Evolutionary conservation across 352 stramenopile genomes (phyloP), one percentile per base, ranked within the genome.

Genomic region (Pythium vanterpoolii): DNA sequence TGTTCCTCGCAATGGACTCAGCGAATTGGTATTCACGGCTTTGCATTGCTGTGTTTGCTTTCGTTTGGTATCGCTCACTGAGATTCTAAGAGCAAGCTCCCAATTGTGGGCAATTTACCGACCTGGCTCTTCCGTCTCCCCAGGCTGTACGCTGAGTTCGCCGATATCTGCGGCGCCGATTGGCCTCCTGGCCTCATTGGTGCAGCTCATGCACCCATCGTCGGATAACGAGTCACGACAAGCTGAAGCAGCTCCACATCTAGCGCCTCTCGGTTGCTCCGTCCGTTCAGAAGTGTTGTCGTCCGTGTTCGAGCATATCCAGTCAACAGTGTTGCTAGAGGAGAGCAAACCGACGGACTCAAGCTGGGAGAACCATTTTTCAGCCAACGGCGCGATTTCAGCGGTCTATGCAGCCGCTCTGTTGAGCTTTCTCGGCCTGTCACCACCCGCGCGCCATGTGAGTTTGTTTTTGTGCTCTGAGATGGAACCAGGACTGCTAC

Each of bases 71-170:
- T 24, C 27, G 23, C 61, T 16, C 43, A 3, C 21, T 8, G 39
- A 42, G 6, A 51, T 59, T 11, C 21, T 28, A 1, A 47, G 40
- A 14, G n/a, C 45, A 19, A 63, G 53, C 28, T 21, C 46, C 4
- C 53, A 60, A 19, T 27, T 68, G 9, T 68, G 61, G 61, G n/a
- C 26, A 8, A 23, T 70, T 3, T 70, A 60, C 13, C 38, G 26
- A 24, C 31, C 21, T 26, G 21, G 39, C 5, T 40, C 26, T 1
- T 45, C 30, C 16, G 24, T 27, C 5, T 27, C 53, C 0, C 39
- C 47, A 11, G 26, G 28, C 18, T 27, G 30, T n/a, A 21, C 11
- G 11, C 4, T 44, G 6, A 16, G 5, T 16, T 53, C 31, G 11
- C 38, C 61, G 5, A 44, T 57, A 8, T 68, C 53, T 28, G 14